Evolutionary conservation across 768 basidiomycete species (phyloP), one percentile per base, ranked within the genome.

Genomic region (Fomitopsis pulvina): DNA sequence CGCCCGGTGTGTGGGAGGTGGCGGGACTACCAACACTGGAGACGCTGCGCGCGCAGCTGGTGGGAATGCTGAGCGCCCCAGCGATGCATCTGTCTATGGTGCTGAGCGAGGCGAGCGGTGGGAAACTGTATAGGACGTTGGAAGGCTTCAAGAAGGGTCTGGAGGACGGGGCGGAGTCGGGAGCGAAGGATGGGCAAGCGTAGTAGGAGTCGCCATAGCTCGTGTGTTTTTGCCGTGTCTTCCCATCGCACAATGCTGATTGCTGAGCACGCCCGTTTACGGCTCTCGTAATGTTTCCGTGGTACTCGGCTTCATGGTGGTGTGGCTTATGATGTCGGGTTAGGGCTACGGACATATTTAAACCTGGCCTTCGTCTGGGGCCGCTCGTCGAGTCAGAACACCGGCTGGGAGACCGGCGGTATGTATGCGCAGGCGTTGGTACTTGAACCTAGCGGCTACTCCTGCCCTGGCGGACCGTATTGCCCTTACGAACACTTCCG

Each of bases 31-130:
- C 92, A 20, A 79, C 85, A 39, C 66, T 95, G 60, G 85, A 87
- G 32, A 83, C 80, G 2, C 66, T 96, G 52, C 69, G 86, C 46
- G 83, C 83, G 16, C 92, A 95, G 66, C 75, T 97, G 49, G 85
- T 94, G 12, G 93, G 92, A 7, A 54, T 96, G 67, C 64, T 97
- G 52, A 84, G 84, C 50, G 73, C 81, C 12, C 90, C 89, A 39
- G 83, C 79, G 10, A 72, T 78, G 53, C 85, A 89, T 65, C 71
- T 94, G 41, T 79, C 86, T 3, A 82, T 79, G 41, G 75, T 88
- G 38, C 64, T 91, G 51, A 77, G 75, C 50, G 78, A 84, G 62
- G 84, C 85, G 34, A 74, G 77, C 42, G 87, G 87, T 38, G 86
- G 81, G 28, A 76, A 71, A 52, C 62, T 88, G 62, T 79, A 83